These are phyloP conservation scores for Hyphodiscus sp. DNA, from an alignment of 2,329 filamentous ascomycete species.

Conservation along the genomic window DNA sequence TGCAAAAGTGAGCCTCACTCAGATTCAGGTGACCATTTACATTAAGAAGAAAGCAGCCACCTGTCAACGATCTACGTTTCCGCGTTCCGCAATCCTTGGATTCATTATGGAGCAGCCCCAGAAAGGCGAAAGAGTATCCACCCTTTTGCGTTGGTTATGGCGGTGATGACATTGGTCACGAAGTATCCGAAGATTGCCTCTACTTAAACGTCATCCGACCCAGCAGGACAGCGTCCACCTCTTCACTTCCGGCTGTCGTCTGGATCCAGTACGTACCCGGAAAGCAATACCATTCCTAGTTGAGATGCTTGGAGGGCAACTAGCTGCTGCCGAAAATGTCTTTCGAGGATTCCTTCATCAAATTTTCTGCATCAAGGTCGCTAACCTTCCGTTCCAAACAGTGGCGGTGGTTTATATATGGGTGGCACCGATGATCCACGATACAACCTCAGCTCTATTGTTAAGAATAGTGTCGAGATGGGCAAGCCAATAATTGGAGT, in stretches of 20 bases:
- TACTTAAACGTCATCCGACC: slow-evolving; percentile 49
- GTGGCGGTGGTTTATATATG: no score
- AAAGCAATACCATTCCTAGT: no score
- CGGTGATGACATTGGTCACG: slow-evolving; percentile 13
- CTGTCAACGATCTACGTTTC: slow-evolving; percentile 20
- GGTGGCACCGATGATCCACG: slow-evolving; percentile 16
- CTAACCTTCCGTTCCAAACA: no score
- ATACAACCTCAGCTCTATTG: slow-evolving; percentile 19
- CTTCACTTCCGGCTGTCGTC: slow-evolving; percentile 41
- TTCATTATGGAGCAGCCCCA: slow-evolving; percentile 11
- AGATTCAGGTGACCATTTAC: not conserved
- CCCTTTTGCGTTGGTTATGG: slow-evolving; percentile 24
- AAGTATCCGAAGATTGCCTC: slow-evolving; percentile 42
- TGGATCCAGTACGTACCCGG: no score
- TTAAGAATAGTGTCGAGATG: slow-evolving; percentile 34
- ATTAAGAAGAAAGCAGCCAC: slow-evolving; percentile 10
- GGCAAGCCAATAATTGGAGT: slow-evolving; percentile 40
- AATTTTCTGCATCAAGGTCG: no score
- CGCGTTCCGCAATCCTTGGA: slow-evolving; percentile 17
- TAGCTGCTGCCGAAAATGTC: no score
- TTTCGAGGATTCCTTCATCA: no score
- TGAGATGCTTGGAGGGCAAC: no score
- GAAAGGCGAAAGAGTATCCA: slow-evolving; percentile 13
- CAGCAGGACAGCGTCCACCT: slow-evolving; percentile 31
- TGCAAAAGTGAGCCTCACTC: slow-evolving; percentile 13